Base-by-base conservation (phyloP, 305 asterid genomes). In the Rubia balearica region DNA sequence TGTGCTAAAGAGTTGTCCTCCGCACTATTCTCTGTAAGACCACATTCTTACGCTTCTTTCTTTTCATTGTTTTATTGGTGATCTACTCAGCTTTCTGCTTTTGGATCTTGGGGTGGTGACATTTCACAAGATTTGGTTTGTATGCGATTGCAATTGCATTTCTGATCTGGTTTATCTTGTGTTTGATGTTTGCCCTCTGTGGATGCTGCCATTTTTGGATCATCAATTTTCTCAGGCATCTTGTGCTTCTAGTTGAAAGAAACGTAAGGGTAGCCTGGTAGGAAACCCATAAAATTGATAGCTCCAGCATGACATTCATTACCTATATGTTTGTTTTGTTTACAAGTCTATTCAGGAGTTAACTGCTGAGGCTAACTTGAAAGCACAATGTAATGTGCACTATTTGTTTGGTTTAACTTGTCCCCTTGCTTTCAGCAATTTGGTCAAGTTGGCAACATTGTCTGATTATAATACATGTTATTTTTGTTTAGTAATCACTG, bases 1-100 rank as follows among this genome's bases (percentile, higher is more conserved):
- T 73, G 68, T 67, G 68, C 77, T 73, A 41, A 53, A 48, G 46
- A 65, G 65, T n/a, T 17, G 69, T 71, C 48, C 36, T 46, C 22
- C 61, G 48, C 30, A 22, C 30, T 42, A 3, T 22, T 46, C 9
- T 46, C 9, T 17, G 73, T 74, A 68, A 67, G 59, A 5, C 68
- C 53, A 62, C 36, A 7, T 66, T 41, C 38, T 30, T 12, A 17
- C 21, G 60, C 61, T 14, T 66, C n/a, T 48, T 41, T 57, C 41
- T 67, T 74, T 41, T 45, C 4, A 45, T 19, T 67, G 19, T n/a
- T 53, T 56, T 55, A 55, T 4, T 45, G 48, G 63, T 67, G 43
- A 48, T 67, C 30, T 30, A 38, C 42, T 33, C 49, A 33, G 46
- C 14, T 11, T 68, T 19, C 38, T 51, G 17, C 13, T 24, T 19